Evolutionary conservation across 1,284 basidiomycete genomes (phyloP).

Genomic region (Ceratobasidium sp.): DNA sequence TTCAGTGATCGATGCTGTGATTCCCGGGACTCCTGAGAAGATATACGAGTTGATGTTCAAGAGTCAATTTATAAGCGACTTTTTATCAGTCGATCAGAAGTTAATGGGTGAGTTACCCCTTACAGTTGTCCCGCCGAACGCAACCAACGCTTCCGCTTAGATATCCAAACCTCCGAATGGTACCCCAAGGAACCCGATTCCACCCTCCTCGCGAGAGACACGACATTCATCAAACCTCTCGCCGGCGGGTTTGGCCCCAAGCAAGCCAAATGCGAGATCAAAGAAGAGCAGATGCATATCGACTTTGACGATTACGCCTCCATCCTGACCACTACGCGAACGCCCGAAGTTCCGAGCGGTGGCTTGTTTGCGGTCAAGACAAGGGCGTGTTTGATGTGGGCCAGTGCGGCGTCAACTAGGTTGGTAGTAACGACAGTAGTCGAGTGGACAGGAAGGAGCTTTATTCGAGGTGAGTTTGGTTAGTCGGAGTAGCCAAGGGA

Average conservation of each 20-base stretch:
- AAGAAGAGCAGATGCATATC: slow-evolving; percentile 79
- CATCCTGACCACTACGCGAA: slow-evolving; percentile 87
- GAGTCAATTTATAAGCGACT: slow-evolving; percentile 92
- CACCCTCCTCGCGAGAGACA: slow-evolving; percentile 79
- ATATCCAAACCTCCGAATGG: slow-evolving; percentile 94
- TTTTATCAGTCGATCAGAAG: slow-evolving; percentile 86
- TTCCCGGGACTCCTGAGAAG: slow-evolving; percentile 91
- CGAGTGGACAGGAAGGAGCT: slow-evolving; percentile 95
- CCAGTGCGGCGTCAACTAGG: slow-evolving; percentile 74
- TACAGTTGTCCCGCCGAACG: neutral
- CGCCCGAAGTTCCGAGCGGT: slow-evolving; percentile 93
- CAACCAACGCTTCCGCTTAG: slow-evolving; percentile 54
- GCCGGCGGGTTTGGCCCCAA: slow-evolving; percentile 88
- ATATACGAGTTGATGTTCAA: slow-evolving; percentile 96
- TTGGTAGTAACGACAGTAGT: slow-evolving; percentile 89
- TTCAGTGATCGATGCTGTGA: slow-evolving; percentile 73
- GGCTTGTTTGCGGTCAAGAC: slow-evolving; percentile 93
- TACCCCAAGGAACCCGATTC: slow-evolving; percentile 66
- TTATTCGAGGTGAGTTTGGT: slow-evolving; percentile 79
- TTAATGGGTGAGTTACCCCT: slow-evolving; percentile 69
- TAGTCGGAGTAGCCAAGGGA: neutral
- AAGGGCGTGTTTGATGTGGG: slow-evolving; percentile 93
- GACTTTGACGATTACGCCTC: slow-evolving; percentile 86
- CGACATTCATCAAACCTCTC: slow-evolving; percentile 95
- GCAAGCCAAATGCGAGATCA: slow-evolving; percentile 91